These are phyloP conservation scores for Verbena officinalis DNA, from an alignment of 257 asterid genomes.

Conservation along the genomic window DNA sequence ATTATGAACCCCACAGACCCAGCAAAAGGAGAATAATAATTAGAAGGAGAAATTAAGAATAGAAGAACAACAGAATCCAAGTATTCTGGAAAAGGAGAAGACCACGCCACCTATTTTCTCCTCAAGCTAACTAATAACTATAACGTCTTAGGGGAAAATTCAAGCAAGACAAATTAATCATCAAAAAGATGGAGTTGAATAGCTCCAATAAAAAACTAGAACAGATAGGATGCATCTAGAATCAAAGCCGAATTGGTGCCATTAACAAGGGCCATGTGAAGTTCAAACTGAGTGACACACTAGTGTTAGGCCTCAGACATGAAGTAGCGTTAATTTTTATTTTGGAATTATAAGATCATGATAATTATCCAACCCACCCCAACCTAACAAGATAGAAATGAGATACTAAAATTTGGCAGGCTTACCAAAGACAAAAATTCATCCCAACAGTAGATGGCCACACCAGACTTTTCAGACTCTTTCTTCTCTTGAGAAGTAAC, in stretches of 20 bases:
- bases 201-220: neutral
- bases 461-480: slow-evolving; percentile 47
- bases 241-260: neutral
- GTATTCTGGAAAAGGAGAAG: neutral
- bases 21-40: neutral
- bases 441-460: slow-evolving; percentile 57
- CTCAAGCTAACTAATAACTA: neutral
- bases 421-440: slow-evolving; percentile 62
- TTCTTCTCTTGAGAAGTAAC: slow-evolving; percentile 62
- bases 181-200: neutral
- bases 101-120: neutral
- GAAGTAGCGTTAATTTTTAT: neutral
- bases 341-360: neutral
- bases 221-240: neutral
- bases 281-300: neutral
- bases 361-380: neutral
- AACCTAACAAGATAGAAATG: slow-evolving; percentile 16
- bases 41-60: neutral
- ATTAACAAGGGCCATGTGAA: neutral
- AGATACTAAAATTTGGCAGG: neutral
- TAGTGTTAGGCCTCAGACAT: neutral
- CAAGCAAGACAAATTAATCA: neutral
- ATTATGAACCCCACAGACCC: neutral
- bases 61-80: neutral
- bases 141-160: neutral